Evolutionary conservation across 768 basidiomycete species (phyloP).

Genomic region (Sarcodon aspratus): DNA sequence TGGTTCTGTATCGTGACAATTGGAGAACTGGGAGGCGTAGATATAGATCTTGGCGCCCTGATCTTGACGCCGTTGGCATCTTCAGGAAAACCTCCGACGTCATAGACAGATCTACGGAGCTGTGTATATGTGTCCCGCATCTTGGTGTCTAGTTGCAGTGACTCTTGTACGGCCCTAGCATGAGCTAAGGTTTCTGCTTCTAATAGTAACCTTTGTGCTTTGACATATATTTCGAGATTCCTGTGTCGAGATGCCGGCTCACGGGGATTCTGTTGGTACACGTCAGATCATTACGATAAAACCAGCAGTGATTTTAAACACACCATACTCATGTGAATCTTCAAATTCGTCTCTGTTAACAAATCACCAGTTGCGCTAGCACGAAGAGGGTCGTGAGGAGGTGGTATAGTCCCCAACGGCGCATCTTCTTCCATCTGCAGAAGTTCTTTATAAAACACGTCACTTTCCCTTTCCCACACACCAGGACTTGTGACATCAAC

Average conservation of each 20-base stretch:
- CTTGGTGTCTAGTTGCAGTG: slow-evolving; percentile 59
- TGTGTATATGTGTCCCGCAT: slow-evolving; percentile 77
- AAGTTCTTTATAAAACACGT: slow-evolving; percentile 71
- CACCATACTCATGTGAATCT: slow-evolving; percentile 71
- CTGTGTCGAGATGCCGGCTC: slow-evolving; percentile 81
- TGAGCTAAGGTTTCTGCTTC: slow-evolving; percentile 77
- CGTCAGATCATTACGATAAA: neutral
- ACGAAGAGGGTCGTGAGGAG: slow-evolving; percentile 41
- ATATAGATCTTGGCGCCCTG: slow-evolving; percentile 32
- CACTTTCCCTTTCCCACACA: slow-evolving; percentile 87
- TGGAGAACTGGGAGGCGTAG: slow-evolving; percentile 18
- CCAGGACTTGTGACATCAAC: slow-evolving; percentile 81
- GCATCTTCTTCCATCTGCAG: slow-evolving; percentile 63
- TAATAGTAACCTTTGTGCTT: slow-evolving; percentile 67
- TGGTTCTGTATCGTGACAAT: slow-evolving; percentile 13
- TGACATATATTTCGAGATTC: slow-evolving; percentile 74
- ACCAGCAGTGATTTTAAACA: neutral
- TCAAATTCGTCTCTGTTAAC: slow-evolving; percentile 69
- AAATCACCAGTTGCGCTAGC: slow-evolving; percentile 56
- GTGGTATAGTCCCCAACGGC: slow-evolving; percentile 34
- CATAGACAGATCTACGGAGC: slow-evolving; percentile 69
- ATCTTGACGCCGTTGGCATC: slow-evolving; percentile 61
- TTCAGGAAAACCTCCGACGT: slow-evolving; percentile 36
- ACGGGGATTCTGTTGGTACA: slow-evolving; percentile 62
- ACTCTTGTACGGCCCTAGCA: slow-evolving; percentile 68